Evolutionary conservation across 192 early-diverging fungal species (phyloP), one percentile per base, ranked within the genome.

Genomic region (Phycomyces nitens): DNA sequence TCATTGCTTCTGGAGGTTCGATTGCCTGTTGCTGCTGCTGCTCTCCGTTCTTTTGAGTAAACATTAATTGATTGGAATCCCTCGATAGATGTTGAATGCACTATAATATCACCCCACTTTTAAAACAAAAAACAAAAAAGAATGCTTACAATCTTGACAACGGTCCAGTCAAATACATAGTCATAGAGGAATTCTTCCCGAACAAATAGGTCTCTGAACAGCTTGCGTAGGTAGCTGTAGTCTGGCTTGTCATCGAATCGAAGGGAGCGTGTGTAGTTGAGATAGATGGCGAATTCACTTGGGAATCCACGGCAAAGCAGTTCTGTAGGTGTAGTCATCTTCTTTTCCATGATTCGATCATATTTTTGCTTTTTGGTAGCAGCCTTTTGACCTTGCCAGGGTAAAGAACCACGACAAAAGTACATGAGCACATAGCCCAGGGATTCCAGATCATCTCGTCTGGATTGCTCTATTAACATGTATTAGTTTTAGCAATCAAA

Each of bases 201-300:
- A 23, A 90, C 81, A 82, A 91, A 92, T 50, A 95, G 71, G 57
- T 92, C 90, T 55, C 86, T 80, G 82, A 95, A 93, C 24, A 95
- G 79, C 47, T 89, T 87, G 67, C 89, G 86, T n/a, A 95, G 78
- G 66, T 92, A 95, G 24, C 81, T 80, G 73, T 95, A 95, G 67
- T 95, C 94, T 20, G 93, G 94, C 71, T 92, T 92, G 62, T 94
- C 92, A 68, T 95, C 94, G 71, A 95, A 95, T 12, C 91, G 83
- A 65, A 94, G 77, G 11, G 81, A 84, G 43, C 91, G 87, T 54
- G 88, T 83, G 65, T 95, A 95, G 73, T 94, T 93, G 60, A 95
- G 76, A 65, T 92, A 95, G 39, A 89, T 85, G 18, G 86, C 85
- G 77, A 95, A 94, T 74, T 95, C 94, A 69, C 81, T 83, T 0